Base-by-base conservation (phyloP, 345 rosid genomes). In the Salix arbutifolia region DNA sequence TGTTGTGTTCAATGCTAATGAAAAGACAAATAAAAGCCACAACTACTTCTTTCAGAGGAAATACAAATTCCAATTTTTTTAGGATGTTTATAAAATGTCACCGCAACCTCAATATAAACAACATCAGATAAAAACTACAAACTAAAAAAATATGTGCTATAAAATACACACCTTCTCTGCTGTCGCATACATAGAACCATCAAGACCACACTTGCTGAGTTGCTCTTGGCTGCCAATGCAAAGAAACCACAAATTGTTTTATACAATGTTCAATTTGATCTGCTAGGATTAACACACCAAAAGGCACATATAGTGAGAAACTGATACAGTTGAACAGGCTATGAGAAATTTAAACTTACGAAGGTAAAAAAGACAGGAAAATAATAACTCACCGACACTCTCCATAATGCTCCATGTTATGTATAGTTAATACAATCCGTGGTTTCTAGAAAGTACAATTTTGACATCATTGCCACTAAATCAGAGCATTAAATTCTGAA, bases 331-430 rank as follows among this genome's bases (percentile, higher is more conserved):
- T 68, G 44, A 40, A 2, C 26, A n/a, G 31, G 71, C 31, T 28
- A 26, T 61, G 66, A 23, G 31, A 28, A 61, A 61, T 23, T 28
- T 25, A 11, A 23, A 25, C 66, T 61, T 28, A 25, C 1, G 31
- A 61, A 28, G n/a, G 33, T 50, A 26, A 12, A 65, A 56, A 40
- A 13, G 66, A 25, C 31, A 40, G 12, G 50, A 69, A 38, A 60
- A 50, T 5, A 76, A 56, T 62, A 61, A 78, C 80, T 50, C 21
- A 86, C 91, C 82, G 76, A 68, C 91, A 86, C 80, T 88, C 91
- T 56, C 91, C 89, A 77, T 85, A 85, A 71, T 88, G 86, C 79
- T 88, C 89, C 91, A 88, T 83, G 73, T 88, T 88, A 79, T 88
- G 91, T 82, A 88, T 88, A 40, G 87, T 85, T 75, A 86, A 88